phyloP scores from a whole-genome alignment of 2,329 filamentous ascomycete species.

The Diaporthe aspalathi region DNA sequence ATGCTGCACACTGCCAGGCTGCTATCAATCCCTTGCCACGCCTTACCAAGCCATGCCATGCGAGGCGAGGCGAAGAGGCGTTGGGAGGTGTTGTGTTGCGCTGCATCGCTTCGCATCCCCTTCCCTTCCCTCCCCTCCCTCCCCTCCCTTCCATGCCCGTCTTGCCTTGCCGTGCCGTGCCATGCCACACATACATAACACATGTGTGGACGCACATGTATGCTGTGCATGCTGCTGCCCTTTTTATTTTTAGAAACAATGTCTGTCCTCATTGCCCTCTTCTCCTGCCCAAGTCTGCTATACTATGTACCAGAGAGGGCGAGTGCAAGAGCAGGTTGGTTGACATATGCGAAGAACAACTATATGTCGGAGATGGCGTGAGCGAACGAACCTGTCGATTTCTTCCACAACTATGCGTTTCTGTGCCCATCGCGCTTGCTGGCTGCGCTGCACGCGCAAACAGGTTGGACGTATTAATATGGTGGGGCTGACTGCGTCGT shows the following conservation, averaged over 20 bases:
- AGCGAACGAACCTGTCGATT: no score
- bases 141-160: not conserved
- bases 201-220: not conserved
- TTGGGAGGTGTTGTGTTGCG: not conserved
- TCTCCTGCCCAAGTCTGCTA: not conserved
- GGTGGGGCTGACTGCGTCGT: no score
- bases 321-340: no score
- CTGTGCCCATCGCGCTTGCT: no score
- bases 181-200: slow-evolving; percentile 15
- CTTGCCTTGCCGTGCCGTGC: not conserved
- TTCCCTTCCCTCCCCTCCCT: not conserved
- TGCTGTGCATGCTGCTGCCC: not conserved
- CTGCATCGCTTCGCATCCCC: not conserved
- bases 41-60: slow-evolving; percentile 5
- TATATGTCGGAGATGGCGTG: no score
- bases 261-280: not conserved
- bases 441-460: no score
- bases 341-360: no score
- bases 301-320: no score
- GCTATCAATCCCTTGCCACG: not conserved
- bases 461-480: no score
- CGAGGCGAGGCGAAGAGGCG: not conserved
- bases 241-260: slow-evolving; percentile 18
- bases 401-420: no score
- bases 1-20: not conserved